phyloP scores from a whole-genome alignment of 176 grass and related monocot genomes.

The Oryza australiensis region DNA sequence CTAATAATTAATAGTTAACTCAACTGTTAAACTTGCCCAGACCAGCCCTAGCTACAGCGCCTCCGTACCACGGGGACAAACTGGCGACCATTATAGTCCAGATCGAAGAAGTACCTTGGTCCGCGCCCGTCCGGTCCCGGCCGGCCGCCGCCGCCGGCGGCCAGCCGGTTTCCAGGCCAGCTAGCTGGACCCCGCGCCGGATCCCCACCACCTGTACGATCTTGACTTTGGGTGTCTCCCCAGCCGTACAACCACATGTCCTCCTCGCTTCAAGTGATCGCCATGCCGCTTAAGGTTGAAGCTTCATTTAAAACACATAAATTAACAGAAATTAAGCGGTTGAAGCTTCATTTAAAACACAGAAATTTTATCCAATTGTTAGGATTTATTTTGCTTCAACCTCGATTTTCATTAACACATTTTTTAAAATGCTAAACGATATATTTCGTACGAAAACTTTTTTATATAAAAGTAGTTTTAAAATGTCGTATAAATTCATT shows the following conservation, averaged over 20 bases:
- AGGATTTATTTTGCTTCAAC: too few relatives aligned
- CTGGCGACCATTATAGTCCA: not conserved
- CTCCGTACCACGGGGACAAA: not conserved
- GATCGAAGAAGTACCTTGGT: not conserved
- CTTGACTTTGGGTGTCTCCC: conserved; percentile 36
- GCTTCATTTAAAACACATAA: not conserved
- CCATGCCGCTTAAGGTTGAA: too few relatives aligned
- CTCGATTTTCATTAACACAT: too few relatives aligned
- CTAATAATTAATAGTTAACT: too few relatives aligned
- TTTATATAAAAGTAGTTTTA: too few relatives aligned
- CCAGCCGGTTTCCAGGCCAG: conserved; percentile 6
- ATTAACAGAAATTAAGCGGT: too few relatives aligned
- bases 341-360: not conserved
- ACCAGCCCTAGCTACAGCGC: not conserved
- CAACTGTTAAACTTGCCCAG: too few relatives aligned
- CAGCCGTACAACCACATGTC: conserved; percentile 3
- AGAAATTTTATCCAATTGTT: too few relatives aligned
- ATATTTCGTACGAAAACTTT: too few relatives aligned
- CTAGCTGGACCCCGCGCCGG: not conserved
- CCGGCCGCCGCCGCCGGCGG: not conserved
- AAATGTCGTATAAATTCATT: too few relatives aligned
- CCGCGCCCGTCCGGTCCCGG: not conserved
- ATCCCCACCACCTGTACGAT: conserved; percentile 32
- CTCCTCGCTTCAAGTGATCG: not conserved
- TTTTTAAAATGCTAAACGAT: too few relatives aligned